Percentiles rank a stretch among this genome's conserved stretches.
phyloP scores from a whole-genome alignment of 192 early-diverging fungal species.

The Coemansia sp. region DNA sequence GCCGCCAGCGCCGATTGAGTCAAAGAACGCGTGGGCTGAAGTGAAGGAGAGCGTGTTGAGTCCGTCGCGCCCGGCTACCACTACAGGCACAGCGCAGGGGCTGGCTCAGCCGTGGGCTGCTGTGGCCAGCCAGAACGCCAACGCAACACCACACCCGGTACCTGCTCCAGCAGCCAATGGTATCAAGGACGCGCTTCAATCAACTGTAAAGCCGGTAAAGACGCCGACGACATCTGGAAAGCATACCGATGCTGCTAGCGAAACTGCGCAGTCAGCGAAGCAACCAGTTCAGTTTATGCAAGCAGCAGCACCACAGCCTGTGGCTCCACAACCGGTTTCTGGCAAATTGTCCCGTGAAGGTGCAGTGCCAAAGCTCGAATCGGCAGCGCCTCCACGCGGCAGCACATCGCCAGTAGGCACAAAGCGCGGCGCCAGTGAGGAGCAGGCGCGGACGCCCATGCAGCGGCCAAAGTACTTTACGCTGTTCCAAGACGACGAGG shows the following conservation, averaged over 20 bases:
- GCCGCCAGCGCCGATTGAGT: slow-evolving; percentile 51
- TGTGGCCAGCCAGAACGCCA: slow-evolving; percentile 37
- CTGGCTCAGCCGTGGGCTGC: slow-evolving; percentile 54
- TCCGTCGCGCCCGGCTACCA: slow-evolving; percentile 44
- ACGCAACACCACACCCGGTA: not conserved
- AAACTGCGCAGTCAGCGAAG: not conserved
- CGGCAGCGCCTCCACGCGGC: slow-evolving; percentile 11
- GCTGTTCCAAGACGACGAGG: slow-evolving; percentile 47
- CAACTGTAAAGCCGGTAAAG: not conserved
- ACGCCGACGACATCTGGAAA: not conserved
- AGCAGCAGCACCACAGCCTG: not conserved
- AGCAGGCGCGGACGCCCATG: slow-evolving; percentile 33
- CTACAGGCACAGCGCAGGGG: slow-evolving; percentile 23
- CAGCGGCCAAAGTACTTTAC: slow-evolving; percentile 52
- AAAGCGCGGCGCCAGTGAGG: slow-evolving; percentile 27
- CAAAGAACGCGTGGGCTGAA: slow-evolving; percentile 51
- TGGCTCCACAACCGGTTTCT: not conserved
- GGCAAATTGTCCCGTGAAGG: not conserved
- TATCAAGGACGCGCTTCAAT: not conserved
- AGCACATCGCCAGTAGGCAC: slow-evolving; percentile 51
- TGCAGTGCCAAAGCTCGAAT: not conserved
- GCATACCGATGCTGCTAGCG: not conserved
- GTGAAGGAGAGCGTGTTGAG: slow-evolving; percentile 54
- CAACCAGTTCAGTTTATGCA: not conserved
- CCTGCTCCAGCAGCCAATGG: slow-evolving; percentile 9